Base-by-base conservation (phyloP, 23 red algal species). In the Gracilaria gracilis region DNA sequence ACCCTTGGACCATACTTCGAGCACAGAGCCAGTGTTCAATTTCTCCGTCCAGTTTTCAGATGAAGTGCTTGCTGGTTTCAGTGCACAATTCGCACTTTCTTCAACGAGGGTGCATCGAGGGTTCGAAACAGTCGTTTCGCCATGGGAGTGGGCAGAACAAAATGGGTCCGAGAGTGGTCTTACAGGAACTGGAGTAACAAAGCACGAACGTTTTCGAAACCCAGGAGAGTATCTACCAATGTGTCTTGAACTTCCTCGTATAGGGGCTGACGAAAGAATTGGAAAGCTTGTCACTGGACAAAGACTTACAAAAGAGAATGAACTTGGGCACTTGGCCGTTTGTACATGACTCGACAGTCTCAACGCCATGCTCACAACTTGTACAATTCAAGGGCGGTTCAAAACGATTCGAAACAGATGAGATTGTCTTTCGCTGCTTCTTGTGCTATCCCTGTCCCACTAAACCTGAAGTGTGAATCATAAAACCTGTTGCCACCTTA, bases 1-100 rank as follows among this genome's bases (percentile, higher is more conserved):
- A 58, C 84, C 67, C 24, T 88, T 48, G 21, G 13, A 17, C 84
- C 84, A 88, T 24, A 75, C 27, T 34, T 88, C 84, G 5, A 88
- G 28, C 9, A 88, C 84, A 3, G 55, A 58, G 12, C 84, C 84
- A n/a, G 36, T 42, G 33, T 33, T 27, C 1, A 88, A 19, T 33
- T 74, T 34, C 19, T 76, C 47, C 14, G 59, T 75, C 84, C 84
- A 88, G 20, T 21, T 14, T 36, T 78, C 11, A 21, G 40, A 2
- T 39, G 6, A 0, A 21, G 28, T 17, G 78, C 20, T 20, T 31
- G 4, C 2, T 19, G 25, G 32, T 16, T 31, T 11, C 33, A 61
- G n/a, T 24, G 54, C 24, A 19, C 20, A 13, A 32, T 62, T 82
- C 59, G 19, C 9, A 40, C 27, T 57, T 61, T 61, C 50, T 62